Evolutionary conservation across 176 grass and related monocot genomes (phyloP).

Genomic region (Pharus latifolius): DNA sequence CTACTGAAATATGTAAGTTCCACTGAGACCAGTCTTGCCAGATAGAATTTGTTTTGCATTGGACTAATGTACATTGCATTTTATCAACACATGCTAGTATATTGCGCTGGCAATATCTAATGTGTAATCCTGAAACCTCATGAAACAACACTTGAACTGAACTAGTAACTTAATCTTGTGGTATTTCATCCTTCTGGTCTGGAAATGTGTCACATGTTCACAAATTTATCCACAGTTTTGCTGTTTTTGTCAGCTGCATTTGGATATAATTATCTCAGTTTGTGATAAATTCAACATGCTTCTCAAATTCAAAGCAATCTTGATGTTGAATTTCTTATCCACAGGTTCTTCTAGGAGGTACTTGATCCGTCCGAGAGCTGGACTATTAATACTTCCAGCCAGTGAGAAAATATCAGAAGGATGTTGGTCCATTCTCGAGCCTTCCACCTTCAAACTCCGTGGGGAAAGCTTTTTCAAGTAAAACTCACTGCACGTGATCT

Average conservation of each 20-base stretch:
- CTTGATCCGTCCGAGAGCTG: constrained; percentile 67
- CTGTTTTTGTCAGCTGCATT: too few relatives aligned
- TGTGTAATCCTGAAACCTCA: too few relatives aligned
- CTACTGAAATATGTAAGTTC: constrained; percentile 79
- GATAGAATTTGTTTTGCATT: neutral
- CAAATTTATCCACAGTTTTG: too few relatives aligned
- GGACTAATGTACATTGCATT: too few relatives aligned
- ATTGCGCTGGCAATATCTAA: too few relatives aligned
- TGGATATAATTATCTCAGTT: neutral
- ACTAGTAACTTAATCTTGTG: too few relatives aligned
- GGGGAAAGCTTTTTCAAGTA: constrained; percentile 94
- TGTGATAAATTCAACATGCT: too few relatives aligned
- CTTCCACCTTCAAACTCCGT: constrained; percentile 69
- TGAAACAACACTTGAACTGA: too few relatives aligned
- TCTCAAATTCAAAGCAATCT: neutral
- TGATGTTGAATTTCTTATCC: constrained; percentile 7
- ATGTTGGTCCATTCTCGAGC: constrained; percentile 82
- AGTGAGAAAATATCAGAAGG: constrained; percentile 53
- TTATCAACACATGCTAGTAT: neutral
- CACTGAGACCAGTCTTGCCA: neutral
- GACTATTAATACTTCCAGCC: constrained; percentile 48
- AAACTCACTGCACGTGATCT: constrained; percentile 1
- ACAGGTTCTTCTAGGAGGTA: constrained; percentile 78
- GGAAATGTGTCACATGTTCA: too few relatives aligned
- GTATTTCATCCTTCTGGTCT: too few relatives aligned